These are phyloP conservation scores for Ophiocordyceps robertsii DNA, from an alignment of 2,329 filamentous ascomycete genomes.

Conservation along the genomic window DNA sequence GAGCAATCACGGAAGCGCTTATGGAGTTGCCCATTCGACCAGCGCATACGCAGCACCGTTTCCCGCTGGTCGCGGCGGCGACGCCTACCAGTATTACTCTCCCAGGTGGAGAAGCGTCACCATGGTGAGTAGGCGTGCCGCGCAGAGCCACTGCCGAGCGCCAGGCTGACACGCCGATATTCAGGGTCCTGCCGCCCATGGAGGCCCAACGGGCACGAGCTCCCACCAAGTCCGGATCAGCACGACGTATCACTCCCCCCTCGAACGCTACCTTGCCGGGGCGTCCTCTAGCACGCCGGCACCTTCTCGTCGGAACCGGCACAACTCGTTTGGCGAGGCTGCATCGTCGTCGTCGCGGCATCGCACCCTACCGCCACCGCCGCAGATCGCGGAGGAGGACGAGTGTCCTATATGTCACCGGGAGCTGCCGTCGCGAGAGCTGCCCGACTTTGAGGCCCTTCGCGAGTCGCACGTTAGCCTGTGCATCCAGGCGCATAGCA, in stretches of 20 bases:
- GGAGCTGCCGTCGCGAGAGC: conserved; percentile 47
- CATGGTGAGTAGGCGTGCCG: conserved; percentile 23
- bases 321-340: conserved; percentile 14
- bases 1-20: conserved; percentile 25
- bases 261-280: conserved; percentile 25
- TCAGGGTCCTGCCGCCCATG: conserved; percentile 2
- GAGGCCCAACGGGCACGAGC: conserved; percentile 4
- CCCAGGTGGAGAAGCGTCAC: conserved; percentile 31
- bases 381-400: conserved; percentile 55
- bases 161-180: conserved; percentile 1
- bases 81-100: conserved; percentile 20
- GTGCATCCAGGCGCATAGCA: conserved; percentile 43
- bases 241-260: conserved; percentile 18
- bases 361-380: conserved; percentile 27
- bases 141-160: background rate
- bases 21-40: conserved; percentile 13
- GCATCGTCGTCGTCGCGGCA: conserved; percentile 24
- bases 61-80: conserved; percentile 15
- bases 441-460: conserved; percentile 38
- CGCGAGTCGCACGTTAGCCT: conserved; percentile 44
- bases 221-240: conserved; percentile 14
- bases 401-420: conserved; percentile 66
- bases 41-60: conserved; percentile 24
- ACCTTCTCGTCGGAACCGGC: conserved; percentile 17
- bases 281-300: conserved; percentile 18